Conservation (phyloP, 352 stramenopile species). For the Phytophthora sansomeana region DNA sequence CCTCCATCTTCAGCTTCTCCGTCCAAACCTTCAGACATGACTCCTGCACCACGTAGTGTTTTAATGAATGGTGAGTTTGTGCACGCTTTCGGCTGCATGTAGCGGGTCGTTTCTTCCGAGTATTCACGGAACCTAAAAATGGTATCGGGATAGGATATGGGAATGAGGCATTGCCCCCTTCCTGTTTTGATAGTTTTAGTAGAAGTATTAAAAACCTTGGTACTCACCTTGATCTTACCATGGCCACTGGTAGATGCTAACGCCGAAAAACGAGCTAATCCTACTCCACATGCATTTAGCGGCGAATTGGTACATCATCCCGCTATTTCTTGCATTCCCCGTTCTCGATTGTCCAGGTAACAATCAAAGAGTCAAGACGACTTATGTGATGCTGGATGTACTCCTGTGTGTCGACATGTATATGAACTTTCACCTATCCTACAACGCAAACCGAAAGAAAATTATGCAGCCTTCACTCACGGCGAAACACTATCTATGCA, state of each 20-base stretch:
- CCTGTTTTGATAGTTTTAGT: no score
- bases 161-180: no score
- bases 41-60: neutral
- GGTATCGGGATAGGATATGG: no score
- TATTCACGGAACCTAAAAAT: no score
- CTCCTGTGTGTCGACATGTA: constrained; percentile 55
- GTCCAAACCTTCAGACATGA: neutral
- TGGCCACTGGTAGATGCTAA: constrained; percentile 37
- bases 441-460: constrained; percentile 36
- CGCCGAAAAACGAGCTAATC: constrained; percentile 44
- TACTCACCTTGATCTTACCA: constrained; percentile 20
- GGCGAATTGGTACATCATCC: constrained; percentile 51
- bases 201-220: no score
- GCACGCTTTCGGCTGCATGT: constrained; percentile 8
- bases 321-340: constrained; percentile 54
- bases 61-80: neutral
- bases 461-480: constrained; percentile 32
- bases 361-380: constrained; percentile 18
- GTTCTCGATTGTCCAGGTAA: constrained; percentile 30
- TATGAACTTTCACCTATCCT: constrained; percentile 54
- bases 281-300: constrained; percentile 48
- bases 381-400: constrained; percentile 46
- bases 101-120: constrained; percentile 3
- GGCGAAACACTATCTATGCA: constrained; percentile 35
- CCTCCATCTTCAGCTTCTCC: neutral